Evolutionary conservation across 768 basidiomycete genomes (phyloP).

Genomic region (Daedaleopsis nitida): DNA sequence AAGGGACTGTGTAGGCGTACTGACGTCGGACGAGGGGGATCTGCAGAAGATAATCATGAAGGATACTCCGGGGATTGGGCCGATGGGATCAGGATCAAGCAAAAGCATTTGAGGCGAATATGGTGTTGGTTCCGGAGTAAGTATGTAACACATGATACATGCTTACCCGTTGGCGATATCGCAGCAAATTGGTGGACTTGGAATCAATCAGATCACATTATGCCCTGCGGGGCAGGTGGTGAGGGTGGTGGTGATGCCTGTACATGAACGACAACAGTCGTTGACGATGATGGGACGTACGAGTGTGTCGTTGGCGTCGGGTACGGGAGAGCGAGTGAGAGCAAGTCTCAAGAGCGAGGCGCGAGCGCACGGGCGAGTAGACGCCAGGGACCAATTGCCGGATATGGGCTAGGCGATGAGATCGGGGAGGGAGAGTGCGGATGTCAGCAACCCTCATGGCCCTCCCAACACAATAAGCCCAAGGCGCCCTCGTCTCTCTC

Average conservation of each 20-base stretch:
- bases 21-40: neutral
- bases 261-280: neutral
- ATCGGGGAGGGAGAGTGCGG: neutral
- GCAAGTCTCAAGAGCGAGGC: neutral
- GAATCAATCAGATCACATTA: slow-evolving; percentile 1
- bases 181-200: neutral
- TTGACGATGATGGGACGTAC: neutral
- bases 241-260: neutral
- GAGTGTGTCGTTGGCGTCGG: neutral
- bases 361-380: neutral
- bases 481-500: slow-evolving; percentile 9
- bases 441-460: neutral
- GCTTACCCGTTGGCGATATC: too few species aligned
- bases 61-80: neutral
- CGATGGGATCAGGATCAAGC: neutral
- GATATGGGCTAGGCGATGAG: neutral
- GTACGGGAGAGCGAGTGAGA: neutral
- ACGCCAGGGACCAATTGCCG: slow-evolving; percentile 6
- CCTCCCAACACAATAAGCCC: slow-evolving; percentile 20
- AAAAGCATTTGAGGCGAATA: neutral
- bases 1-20: neutral
- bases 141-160: too few species aligned
- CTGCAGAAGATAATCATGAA: neutral
- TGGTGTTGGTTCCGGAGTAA: neutral
- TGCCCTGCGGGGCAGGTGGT: too few species aligned